Evolutionary conservation across 306 rosid genomes (phyloP).

Genomic region (Lathyrus sativus): DNA sequence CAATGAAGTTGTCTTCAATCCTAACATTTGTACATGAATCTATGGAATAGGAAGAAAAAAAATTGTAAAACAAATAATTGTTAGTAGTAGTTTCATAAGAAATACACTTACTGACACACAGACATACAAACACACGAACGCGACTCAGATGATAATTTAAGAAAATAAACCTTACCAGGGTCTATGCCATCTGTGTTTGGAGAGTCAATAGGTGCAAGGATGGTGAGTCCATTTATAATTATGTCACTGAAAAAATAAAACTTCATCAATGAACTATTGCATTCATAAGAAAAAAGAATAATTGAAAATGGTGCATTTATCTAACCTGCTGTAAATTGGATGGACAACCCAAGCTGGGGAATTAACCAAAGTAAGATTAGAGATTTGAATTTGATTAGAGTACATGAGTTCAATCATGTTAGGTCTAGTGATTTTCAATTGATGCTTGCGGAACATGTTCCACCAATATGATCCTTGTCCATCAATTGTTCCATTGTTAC

Average conservation of each 20-base stretch:
- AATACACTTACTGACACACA: too few relatives aligned
- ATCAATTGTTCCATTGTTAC: slow-evolving; percentile 84
- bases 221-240: slow-evolving; percentile 56
- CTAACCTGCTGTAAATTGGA: slow-evolving; percentile 71
- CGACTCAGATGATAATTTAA: too few relatives aligned
- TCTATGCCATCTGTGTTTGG: slow-evolving; percentile 90
- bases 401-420: slow-evolving; percentile 66
- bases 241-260: slow-evolving; percentile 45
- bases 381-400: slow-evolving; percentile 61
- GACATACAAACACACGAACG: too few relatives aligned
- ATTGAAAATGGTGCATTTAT: not conserved
- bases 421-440: slow-evolving; percentile 57
- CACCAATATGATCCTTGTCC: slow-evolving; percentile 83
- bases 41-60: slow-evolving; percentile 20
- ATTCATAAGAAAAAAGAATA: not conserved
- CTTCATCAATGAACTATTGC: slow-evolving; percentile 10
- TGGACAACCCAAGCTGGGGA: slow-evolving; percentile 83
- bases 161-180: slow-evolving; percentile 52
- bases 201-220: slow-evolving; percentile 60
- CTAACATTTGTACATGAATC: slow-evolving; percentile 61
- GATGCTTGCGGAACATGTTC: slow-evolving; percentile 44
- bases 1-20: slow-evolving; percentile 69
- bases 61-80: not conserved
- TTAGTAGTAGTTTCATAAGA: not conserved
- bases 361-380: slow-evolving; percentile 60